Evolutionary conservation across 2,329 filamentous ascomycete genomes (phyloP).

Genomic region (Calonectria crousiana): DNA sequence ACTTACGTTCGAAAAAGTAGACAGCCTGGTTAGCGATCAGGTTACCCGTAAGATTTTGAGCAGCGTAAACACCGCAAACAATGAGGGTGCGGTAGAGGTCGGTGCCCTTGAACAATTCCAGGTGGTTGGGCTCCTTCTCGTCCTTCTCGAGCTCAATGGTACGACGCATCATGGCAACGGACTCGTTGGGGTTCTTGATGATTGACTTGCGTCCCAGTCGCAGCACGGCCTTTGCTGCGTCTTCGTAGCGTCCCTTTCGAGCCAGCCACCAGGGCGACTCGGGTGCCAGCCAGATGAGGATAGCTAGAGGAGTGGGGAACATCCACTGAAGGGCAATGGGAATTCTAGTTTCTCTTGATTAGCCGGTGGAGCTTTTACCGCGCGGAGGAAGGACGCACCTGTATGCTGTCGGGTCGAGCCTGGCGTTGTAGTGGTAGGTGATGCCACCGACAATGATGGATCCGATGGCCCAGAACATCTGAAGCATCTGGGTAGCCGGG

Average conservation of each 20-base stretch:
- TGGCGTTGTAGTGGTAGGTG: slow-evolving; percentile 63
- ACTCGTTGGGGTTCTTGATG: slow-evolving; percentile 45
- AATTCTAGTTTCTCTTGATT: slow-evolving; percentile 51
- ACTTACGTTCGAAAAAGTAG: slow-evolving; percentile 65
- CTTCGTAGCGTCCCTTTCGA: slow-evolving; percentile 58
- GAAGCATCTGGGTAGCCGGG: slow-evolving; percentile 69
- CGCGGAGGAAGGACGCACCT: slow-evolving; percentile 28
- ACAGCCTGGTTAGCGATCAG: slow-evolving; percentile 72
- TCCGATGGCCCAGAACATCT: slow-evolving; percentile 75
- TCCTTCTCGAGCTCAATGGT: slow-evolving; percentile 64
- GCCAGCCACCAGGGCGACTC: slow-evolving; percentile 68
- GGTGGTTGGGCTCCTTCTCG: slow-evolving; percentile 56
- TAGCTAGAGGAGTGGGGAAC: slow-evolving; percentile 66
- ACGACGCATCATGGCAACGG: slow-evolving; percentile 69
- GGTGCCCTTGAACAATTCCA: slow-evolving; percentile 67
- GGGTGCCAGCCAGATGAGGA: slow-evolving; percentile 63
- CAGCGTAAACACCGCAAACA: slow-evolving; percentile 68
- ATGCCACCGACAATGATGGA: slow-evolving; percentile 69
- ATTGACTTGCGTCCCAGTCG: slow-evolving; percentile 56
- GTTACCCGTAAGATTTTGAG: slow-evolving; percentile 72
- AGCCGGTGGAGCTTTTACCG: slow-evolving; percentile 36
- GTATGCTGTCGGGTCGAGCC: slow-evolving; percentile 26
- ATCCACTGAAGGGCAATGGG: slow-evolving; percentile 71
- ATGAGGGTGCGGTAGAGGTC: slow-evolving; percentile 67
- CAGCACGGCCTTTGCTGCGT: slow-evolving; percentile 58